Evolutionary conservation across 2,329 filamentous ascomycete species (phyloP), one percentile per base, ranked within the genome.

Genomic region (Macrophomina pseudophaseolina): DNA sequence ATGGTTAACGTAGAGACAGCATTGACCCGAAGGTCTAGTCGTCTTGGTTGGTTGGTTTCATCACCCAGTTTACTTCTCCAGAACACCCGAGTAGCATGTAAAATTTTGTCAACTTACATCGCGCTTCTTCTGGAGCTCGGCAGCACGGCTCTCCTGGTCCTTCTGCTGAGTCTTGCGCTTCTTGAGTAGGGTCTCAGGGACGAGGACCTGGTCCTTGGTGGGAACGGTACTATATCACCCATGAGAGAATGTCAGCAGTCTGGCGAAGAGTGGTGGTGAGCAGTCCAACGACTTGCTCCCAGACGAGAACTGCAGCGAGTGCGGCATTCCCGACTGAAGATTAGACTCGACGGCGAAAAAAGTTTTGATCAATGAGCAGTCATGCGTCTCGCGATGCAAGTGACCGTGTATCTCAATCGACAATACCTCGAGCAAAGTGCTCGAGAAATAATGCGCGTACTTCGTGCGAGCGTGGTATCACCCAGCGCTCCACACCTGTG

Each of bases 121-220:
- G 87, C 95, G 95, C 84, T 90, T 91, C 88, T 97, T 91, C 84
- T 93, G 88, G 73, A 89, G 82, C 78, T 92, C 91, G 73, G 91
- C 87, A 74, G 87, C 83, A 81, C 90, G 91, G 85, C 94, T 92
- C 83, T 95, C 94, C 83, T 94, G 92, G 82, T 94, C 93, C 90
- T 97, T 97, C 90, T 99, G 95, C 87, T 97, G 94, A 83, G 89
- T 93, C 93, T 99, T 99, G 87, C 95, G 92, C 93, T 99, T 99
- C 92, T 99, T 99, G 84, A 99, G 90, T 80, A 99, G 92, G 78
- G 95, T 99, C 92, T 99, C 95, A 76, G 95, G 95, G 81, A 98
- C 93, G 82, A 98, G 88, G 82, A 99, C 90, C 83, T 98, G 91
- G 83, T 97, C 92, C 84, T 94, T 85, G 83, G 93, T 97, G 75